Evolutionary conservation across 805 yeast genomes (phyloP).

Genomic region (Lachancea quebecensis): DNA sequence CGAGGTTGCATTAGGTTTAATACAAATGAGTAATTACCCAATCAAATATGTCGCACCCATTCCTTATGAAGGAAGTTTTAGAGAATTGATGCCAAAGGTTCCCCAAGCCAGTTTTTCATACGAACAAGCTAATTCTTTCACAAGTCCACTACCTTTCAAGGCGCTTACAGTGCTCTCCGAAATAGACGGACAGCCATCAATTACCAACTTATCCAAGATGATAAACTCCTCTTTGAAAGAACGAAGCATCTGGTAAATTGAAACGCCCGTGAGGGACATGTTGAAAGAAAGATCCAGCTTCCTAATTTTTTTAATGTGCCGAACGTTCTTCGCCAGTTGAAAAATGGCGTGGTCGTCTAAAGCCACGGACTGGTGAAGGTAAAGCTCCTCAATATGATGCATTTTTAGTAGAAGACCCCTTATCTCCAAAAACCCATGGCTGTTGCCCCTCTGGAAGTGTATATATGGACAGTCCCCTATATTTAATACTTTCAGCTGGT

Average conservation of each 20-base stretch:
- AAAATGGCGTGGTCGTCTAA: slow-evolving; percentile 18
- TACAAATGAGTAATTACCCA: too few relatives aligned
- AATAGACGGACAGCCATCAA: slow-evolving; percentile 26
- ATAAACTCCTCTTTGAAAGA: slow-evolving; percentile 11
- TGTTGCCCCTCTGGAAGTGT: slow-evolving; percentile 7
- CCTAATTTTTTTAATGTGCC: slow-evolving; percentile 13
- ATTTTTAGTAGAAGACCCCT: slow-evolving; percentile 10
- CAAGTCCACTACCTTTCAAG: slow-evolving; percentile 18
- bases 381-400: slow-evolving; percentile 18
- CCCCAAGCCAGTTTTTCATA: slow-evolving; percentile 29
- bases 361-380: slow-evolving; percentile 23
- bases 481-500: slow-evolving; percentile 15
- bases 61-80: slow-evolving; percentile 9
- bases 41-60: not conserved
- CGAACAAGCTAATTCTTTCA: slow-evolving; percentile 20
- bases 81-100: slow-evolving; percentile 26
- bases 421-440: slow-evolving; percentile 11
- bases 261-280: slow-evolving; percentile 27
- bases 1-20: too few relatives aligned
- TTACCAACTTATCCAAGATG: slow-evolving; percentile 17
- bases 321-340: slow-evolving; percentile 11
- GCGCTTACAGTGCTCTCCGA: slow-evolving; percentile 25
- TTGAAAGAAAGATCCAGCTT: slow-evolving; percentile 27
- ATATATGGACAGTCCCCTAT: slow-evolving; percentile 21
- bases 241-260: slow-evolving; percentile 24